A percentile compares a stretch with the other conserved stretches of the same genome.
Evolutionary conservation across 805 yeast species (phyloP).

Genomic region (Spathaspora arborariae): DNA sequence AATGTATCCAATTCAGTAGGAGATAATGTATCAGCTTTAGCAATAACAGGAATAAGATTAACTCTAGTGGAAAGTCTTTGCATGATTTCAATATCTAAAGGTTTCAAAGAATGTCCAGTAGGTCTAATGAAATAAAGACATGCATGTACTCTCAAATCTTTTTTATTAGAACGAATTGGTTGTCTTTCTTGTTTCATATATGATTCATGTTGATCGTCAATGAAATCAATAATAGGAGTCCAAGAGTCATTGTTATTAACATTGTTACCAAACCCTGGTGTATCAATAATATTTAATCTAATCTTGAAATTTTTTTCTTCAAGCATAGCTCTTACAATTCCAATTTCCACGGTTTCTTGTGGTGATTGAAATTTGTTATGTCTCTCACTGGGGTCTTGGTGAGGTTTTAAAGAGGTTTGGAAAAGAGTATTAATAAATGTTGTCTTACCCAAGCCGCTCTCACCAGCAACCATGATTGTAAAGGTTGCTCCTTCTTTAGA

Average conservation of each 20-base stretch:
- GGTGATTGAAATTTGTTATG: constrained; percentile 51
- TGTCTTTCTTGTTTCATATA: constrained; percentile 93
- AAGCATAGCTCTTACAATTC: constrained; percentile 71
- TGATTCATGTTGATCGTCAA: constrained; percentile 86
- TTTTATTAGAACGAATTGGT: constrained; percentile 62
- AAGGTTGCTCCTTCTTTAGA: constrained; percentile 73
- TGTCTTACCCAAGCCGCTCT: constrained; percentile 89
- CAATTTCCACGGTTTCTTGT: constrained; percentile 72
- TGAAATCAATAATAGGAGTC: constrained; percentile 82
- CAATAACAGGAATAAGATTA: constrained; percentile 84
- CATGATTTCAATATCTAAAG: constrained; percentile 87
- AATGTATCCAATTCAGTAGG: constrained; percentile 64
- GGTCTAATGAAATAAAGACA: constrained; percentile 89
- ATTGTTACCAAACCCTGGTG: constrained; percentile 93
- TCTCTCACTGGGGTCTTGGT: constrained; percentile 52
- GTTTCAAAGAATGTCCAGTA: constrained; percentile 82
- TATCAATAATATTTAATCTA: constrained; percentile 78
- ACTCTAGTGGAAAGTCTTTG: constrained; percentile 75
- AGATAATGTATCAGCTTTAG: constrained; percentile 82
- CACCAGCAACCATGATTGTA: constrained; percentile 87
- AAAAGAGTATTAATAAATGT: constrained; percentile 84
- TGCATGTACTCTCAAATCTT: constrained; percentile 87
- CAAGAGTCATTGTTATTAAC: constrained; percentile 82
- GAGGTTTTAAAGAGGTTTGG: constrained; percentile 65
- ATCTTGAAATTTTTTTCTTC: constrained; percentile 81